Base-by-base conservation (phyloP, 441 rosid genomes). In the Hura crepitans region DNA sequence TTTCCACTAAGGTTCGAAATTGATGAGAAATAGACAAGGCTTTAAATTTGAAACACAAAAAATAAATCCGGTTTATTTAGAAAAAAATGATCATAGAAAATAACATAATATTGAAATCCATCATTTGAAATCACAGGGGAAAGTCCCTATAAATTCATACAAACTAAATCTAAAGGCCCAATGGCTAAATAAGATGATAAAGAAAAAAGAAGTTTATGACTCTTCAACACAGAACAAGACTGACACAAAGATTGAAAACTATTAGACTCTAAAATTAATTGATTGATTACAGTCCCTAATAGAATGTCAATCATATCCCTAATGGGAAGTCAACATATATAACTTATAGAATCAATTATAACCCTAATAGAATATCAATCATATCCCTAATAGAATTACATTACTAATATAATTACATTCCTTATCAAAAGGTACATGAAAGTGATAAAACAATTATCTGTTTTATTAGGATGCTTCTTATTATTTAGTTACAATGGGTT, bases 391-490 rank as follows among this genome's bases (percentile, higher is more conserved):
- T n/a, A n/a, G n/a, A n/a, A n/a, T n/a, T n/a, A n/a, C n/a, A n/a
- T n/a, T n/a, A n/a, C n/a, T n/a, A n/a, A n/a, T n/a, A n/a, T n/a
- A n/a, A n/a, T n/a, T n/a, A n/a, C n/a, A n/a, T n/a, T n/a, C n/a
- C n/a, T n/a, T n/a, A n/a, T n/a, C n/a, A 2, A 50, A n/a, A 9
- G 81, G 84, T 94, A 94, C 92, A 75, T 76, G 46, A 96, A 89
- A 72, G 89, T 85, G 71, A 89, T 80, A 53, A 92, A 89, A 77
- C 83, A 91, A 56, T 84, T 54, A 77, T 94, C 96, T 77, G 91
- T 96, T 73, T 94, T 97, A 81, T 89, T 93, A 4, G 96, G 81
- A 85, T 81, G 96, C 80, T 87, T 91, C 91, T 90, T 91, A 83
- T 88, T 89, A 45, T 82, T 84, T 46, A 96, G 93, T 76, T 87